A percentile compares a stretch with the other conserved stretches of the same genome.
Conservation (phyloP, 805 yeast genomes). For the Candida ipomoeae region DNA sequence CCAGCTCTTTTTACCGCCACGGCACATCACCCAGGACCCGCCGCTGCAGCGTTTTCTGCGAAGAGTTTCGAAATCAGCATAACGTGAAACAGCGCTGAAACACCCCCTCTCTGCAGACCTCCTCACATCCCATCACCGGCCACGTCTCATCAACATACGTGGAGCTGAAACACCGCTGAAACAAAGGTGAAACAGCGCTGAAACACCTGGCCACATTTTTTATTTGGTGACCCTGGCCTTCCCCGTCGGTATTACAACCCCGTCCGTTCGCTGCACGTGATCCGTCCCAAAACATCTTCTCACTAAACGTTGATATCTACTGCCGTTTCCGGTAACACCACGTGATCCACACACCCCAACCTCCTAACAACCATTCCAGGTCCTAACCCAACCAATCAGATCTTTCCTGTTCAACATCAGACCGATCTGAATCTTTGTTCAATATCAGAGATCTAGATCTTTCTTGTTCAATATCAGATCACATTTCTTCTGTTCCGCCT, state of each 20-base stretch:
- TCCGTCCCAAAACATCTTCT: background rate
- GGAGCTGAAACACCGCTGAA: background rate
- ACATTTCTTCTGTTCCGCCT: too few species aligned
- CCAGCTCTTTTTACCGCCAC: conserved; percentile 4
- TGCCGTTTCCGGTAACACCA: background rate
- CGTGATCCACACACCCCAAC: background rate
- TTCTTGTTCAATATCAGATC: background rate
- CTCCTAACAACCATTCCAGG: background rate
- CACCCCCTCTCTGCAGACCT: background rate
- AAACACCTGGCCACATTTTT: too few species aligned
- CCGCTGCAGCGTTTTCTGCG: background rate
- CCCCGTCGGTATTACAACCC: background rate
- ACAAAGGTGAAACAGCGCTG: background rate
- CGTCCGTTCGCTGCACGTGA: background rate
- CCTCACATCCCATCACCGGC: background rate
- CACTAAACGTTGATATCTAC: too few species aligned
- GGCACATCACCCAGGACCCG: background rate
- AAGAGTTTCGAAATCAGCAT: background rate
- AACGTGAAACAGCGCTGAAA: background rate
- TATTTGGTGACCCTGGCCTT: background rate
- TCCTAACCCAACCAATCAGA: background rate
- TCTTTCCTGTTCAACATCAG: background rate
- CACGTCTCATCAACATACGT: background rate
- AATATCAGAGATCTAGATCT: background rate
- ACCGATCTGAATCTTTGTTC: background rate